Conservation (phyloP, 202 grass and related monocot species). For the Setaria italica region DNA sequence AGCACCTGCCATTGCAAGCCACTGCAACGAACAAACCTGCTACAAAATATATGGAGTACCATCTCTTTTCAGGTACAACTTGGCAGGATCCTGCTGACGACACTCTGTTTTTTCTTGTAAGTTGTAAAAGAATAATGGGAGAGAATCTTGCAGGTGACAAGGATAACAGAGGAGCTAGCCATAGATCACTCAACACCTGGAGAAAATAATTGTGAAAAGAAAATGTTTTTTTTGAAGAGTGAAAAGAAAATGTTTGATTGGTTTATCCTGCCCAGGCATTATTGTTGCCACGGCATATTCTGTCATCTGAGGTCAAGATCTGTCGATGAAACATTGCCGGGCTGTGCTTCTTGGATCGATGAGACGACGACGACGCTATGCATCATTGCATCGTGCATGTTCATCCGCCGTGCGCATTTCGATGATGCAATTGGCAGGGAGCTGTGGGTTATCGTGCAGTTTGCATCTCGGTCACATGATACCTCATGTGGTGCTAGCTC, state of each 20-base stretch:
- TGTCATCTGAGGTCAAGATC: constrained; percentile 13
- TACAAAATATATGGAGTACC: background rate
- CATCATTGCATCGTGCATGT: background rate
- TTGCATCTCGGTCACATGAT: constrained; percentile 48
- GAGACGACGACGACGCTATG: background rate
- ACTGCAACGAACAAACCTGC: constrained; percentile 49
- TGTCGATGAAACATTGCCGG: background rate
- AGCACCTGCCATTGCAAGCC: constrained; percentile 34
- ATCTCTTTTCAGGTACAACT: constrained; percentile 19
- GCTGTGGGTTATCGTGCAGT: constrained; percentile 33
- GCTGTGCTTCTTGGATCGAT: constrained; percentile 23
- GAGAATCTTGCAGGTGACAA: constrained; percentile 54
- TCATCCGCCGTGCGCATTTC: constrained; percentile 20
- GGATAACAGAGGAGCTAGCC: constrained; percentile 16
- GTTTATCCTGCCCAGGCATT: background rate
- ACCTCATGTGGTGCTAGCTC: constrained; percentile 29
- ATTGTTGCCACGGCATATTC: constrained; percentile 19
- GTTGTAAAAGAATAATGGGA: background rate
- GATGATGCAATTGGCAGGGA: background rate
- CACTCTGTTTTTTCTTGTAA: background rate
- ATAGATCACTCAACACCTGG: constrained; percentile 49
- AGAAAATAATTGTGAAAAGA: background rate
- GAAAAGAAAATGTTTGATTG: background rate
- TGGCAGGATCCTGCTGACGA: constrained; percentile 48
- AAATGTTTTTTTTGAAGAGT: no score